phyloP scores from a whole-genome alignment of 2,329 filamentous ascomycete species.

The Dryadomyces sulphureus region DNA sequence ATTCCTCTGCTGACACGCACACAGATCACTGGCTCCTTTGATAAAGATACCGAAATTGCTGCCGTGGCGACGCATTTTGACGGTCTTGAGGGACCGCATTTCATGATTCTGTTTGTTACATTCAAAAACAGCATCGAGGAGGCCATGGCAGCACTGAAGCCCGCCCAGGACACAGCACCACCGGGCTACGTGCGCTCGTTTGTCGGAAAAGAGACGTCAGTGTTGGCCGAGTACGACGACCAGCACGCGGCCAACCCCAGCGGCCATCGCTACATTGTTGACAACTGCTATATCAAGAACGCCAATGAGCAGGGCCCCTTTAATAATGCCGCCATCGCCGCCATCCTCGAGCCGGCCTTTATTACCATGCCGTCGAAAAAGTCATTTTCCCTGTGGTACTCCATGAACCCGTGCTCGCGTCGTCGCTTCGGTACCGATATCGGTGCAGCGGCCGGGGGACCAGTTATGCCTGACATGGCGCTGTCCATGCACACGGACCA shows the following conservation, averaged over 20 bases:
- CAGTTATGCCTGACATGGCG: constrained; percentile 31
- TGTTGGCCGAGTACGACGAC: constrained; percentile 24
- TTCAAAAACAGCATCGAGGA: constrained; percentile 23
- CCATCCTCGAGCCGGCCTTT: constrained; percentile 29
- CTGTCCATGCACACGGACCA: constrained; percentile 39
- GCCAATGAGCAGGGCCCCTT: too few relatives aligned
- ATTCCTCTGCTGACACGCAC: background rate
- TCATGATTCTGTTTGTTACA: constrained; percentile 24
- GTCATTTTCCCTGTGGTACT: constrained; percentile 32
- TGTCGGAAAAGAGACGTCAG: constrained; percentile 17
- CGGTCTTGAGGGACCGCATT: constrained; percentile 16
- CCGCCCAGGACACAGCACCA: constrained; percentile 23
- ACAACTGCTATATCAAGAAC: constrained; percentile 35
- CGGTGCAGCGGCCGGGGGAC: too few relatives aligned
- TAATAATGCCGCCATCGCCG: constrained; percentile 27
- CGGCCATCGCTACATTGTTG: constrained; percentile 31
- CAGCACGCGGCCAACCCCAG: constrained; percentile 31
- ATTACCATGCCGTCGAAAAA: constrained; percentile 29
- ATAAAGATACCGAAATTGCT: constrained; percentile 25
- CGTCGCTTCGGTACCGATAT: constrained; percentile 18
- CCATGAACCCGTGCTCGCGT: constrained; percentile 32
- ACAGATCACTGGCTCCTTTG: constrained; percentile 18
- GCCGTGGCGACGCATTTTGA: constrained; percentile 18
- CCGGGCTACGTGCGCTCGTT: constrained; percentile 14
- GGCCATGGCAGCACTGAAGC: constrained; percentile 20